Conservation (phyloP, 2,329 filamentous ascomycete species). For the Trichophyton verrucosum region DNA sequence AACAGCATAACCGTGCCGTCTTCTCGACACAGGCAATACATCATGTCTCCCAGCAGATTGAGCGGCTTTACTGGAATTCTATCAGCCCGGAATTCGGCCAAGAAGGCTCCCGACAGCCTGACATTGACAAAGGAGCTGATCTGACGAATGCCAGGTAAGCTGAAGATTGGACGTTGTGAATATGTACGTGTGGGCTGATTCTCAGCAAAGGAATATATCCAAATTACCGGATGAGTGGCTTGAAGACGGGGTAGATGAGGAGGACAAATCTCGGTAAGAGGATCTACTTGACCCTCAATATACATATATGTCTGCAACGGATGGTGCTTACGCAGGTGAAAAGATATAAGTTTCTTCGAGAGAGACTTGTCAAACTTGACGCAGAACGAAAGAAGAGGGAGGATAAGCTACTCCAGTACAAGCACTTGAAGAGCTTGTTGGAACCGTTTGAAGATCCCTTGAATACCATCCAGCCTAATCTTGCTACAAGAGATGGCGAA, state of each 20-base stretch:
- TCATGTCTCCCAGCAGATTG: conserved; percentile 45
- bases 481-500: conserved; percentile 41
- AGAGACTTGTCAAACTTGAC: conserved; percentile 36
- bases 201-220: conserved; percentile 25
- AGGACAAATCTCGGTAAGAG: conserved; percentile 23
- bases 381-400: conserved; percentile 34
- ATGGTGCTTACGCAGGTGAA: not conserved
- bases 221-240: conserved; percentile 28
- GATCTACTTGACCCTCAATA: not conserved
- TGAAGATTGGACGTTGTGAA: not conserved
- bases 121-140: conserved; percentile 29
- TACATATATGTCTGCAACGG: not conserved
- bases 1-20: conserved; percentile 41
- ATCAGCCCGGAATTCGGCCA: conserved; percentile 27
- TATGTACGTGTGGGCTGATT: conserved; percentile 2
- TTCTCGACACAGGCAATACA: conserved; percentile 44
- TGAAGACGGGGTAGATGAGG: conserved; percentile 21
- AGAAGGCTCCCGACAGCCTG: conserved; percentile 16
- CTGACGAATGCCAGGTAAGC: conserved; percentile 28
- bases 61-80: conserved; percentile 42
- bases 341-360: conserved; percentile 29
- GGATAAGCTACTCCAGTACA: conserved; percentile 36
- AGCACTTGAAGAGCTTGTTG: conserved; percentile 35
- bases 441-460: conserved; percentile 40
- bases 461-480: conserved; percentile 42